These are phyloP conservation scores for Aureobasidium mangrovei DNA, from an alignment of 2,329 filamentous ascomycete species.

Conservation along the genomic window DNA sequence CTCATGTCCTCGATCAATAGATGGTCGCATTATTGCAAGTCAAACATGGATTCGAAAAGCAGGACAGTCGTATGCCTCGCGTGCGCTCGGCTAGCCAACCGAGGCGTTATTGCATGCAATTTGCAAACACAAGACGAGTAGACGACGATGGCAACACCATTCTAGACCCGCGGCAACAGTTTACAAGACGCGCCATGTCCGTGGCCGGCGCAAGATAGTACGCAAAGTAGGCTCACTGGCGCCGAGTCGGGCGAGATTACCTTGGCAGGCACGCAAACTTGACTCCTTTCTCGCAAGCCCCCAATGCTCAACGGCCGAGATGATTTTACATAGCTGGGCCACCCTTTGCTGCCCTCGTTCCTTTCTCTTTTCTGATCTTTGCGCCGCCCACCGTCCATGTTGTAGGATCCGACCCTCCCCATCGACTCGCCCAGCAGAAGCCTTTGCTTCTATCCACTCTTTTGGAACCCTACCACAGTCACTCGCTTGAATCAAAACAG, in stretches of 20 bases:
- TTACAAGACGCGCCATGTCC: constrained; percentile 5
- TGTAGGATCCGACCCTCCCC: constrained; percentile 1
- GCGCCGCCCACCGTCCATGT: constrained; percentile 1
- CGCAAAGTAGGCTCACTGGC: constrained; percentile 1
- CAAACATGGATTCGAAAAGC: too few relatives aligned
- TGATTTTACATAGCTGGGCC: constrained; percentile 9
- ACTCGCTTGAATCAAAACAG: neutral
- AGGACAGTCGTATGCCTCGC: too few relatives aligned
- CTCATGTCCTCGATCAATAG: neutral
- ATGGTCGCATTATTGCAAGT: too few relatives aligned
- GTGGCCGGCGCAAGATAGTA: neutral
- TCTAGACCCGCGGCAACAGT: constrained; percentile 10
- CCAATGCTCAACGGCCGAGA: neutral
- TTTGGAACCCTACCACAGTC: constrained; percentile 7
- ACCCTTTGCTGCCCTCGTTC: neutral
- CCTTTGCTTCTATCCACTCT: constrained; percentile 13
- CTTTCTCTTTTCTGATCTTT: constrained; percentile 3
- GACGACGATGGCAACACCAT: neutral
- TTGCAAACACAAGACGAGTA: too few relatives aligned
- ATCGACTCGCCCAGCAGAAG: neutral
- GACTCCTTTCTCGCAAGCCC: constrained; percentile 5
- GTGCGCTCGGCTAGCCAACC: too few relatives aligned
- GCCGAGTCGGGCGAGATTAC: neutral
- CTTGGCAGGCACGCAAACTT: constrained; percentile 13
- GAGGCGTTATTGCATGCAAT: too few relatives aligned